Evolutionary conservation across 495 filamentous ascomycete species (phyloP), one percentile per base, ranked within the genome.

Genomic region (Daldinia loculata): DNA sequence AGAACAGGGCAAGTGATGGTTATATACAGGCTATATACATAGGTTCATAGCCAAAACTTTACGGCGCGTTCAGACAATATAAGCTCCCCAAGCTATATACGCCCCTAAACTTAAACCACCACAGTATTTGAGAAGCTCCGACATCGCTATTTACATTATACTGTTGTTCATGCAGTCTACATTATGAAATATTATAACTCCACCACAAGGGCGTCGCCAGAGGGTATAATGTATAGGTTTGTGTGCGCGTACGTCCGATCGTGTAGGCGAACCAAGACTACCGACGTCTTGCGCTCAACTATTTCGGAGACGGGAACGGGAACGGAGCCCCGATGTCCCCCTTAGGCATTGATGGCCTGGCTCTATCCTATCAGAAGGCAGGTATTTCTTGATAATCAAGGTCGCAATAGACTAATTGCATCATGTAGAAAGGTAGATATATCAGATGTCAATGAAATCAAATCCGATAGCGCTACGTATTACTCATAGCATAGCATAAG

Each of bases 271-370:
- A 34, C n/a, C 55, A 66, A n/a, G 34, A 56, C 34, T 53, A 14
- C 45, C 61, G 55, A 59, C 39, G 17, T 59, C 60, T 39, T 43
- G 32, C 39, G 26, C 48, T 59, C 67, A 70, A 26, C 45, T 32
- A 69, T 53, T 64, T 55, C 62, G 57, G 51, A 43, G 57, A 66
- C 68, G 41, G 63, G 62, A 61, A 71, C 57, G 63, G 63, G 45
- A 71, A 56, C 63, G 69, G 69, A 60, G 63, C 39, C 32, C 63
- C 53, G 59, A 71, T 56, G 48, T 63, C 51, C 45, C 56, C 53
- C 67, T 48, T 43, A 36, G 43, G 43, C 34, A 30, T 34, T 15
- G 24, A 41, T 39, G 41, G 5, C 45, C 56, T 26, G 48, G 43
- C 56, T 34, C 48, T 39, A 24, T 27, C 69, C 58, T 66, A 52